These are phyloP conservation scores for Xylaria intraflava DNA, from an alignment of 495 filamentous ascomycete genomes.

Conservation along the genomic window DNA sequence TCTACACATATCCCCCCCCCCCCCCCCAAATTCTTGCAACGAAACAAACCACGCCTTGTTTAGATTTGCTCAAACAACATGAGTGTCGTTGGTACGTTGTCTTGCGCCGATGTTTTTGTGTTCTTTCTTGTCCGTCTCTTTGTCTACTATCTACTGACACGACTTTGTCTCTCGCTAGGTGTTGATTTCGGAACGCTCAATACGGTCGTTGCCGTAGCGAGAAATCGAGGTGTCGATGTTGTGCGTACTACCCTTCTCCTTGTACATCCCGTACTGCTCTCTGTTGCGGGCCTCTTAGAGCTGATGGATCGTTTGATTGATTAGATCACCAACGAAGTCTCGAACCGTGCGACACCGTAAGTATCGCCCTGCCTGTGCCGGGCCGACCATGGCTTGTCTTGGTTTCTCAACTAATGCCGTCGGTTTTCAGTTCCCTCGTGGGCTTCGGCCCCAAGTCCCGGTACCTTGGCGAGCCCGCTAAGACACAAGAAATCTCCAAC, in stretches of 20 bases:
- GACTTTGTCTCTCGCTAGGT: constrained; percentile 38
- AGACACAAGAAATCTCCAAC: constrained; percentile 99
- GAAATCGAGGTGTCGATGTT: constrained; percentile 98
- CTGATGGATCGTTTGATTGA: constrained; percentile 15
- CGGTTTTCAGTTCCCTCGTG: constrained; percentile 67
- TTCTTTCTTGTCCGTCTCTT: background rate
- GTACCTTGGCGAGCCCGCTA: constrained; percentile 89
- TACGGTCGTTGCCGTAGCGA: constrained; percentile 93
- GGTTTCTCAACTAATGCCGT: constrained; percentile 14
- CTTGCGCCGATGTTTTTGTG: background rate
- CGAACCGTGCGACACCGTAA: constrained; percentile 96
- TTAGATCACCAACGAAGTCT: constrained; percentile 98
- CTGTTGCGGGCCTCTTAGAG: constrained; percentile 2
- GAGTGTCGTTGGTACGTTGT: constrained; percentile 35
- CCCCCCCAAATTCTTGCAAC: background rate
- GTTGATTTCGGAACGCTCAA: constrained; percentile 96
- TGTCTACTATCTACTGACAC: constrained; percentile 6
- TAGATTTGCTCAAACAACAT: constrained; percentile 32
- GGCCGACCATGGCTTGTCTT: background rate
- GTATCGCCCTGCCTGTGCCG: constrained; percentile 33
- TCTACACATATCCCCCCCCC: background rate
- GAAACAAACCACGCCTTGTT: background rate
- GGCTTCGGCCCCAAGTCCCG: constrained; percentile 89
- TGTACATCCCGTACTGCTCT: background rate
- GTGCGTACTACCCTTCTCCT: constrained; percentile 53